Evolutionary conservation across 768 basidiomycete genomes (phyloP), one percentile per base, ranked within the genome.

Genomic region (Hericium rajendrae): DNA sequence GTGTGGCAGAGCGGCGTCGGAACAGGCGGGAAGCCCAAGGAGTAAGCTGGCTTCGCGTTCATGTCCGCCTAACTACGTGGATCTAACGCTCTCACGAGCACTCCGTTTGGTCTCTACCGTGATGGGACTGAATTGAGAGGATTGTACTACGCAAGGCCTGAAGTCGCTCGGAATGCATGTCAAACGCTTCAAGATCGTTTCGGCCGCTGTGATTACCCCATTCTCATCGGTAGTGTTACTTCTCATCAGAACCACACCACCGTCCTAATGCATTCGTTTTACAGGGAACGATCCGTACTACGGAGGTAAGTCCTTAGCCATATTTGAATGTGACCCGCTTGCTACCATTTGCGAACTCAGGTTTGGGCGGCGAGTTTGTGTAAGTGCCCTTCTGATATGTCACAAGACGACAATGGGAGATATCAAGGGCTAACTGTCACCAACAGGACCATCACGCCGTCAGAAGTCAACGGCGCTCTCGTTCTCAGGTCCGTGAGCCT

Each of bases 281-380:
- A n/a, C 48, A 88, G 86, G 82, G 16, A 89, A 91, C 61, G 88
- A 90, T 68, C 85, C 88, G 6, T 68, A 83, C 5, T 90, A 90
- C 59, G 89, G 88, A 57, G 89, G 88, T 85, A 66, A 51, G 78
- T 59, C 18, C 11, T 48, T 26, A 24, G 1, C 50, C 16, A 20
- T 48, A 24, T n/a, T 8, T 20, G 32, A 8, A 32, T 32, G 1
- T 9, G 32, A 10, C 6, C 8, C 32, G 9, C 6, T 4, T 32
- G 32, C 32, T 32, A 32, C 32, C 57, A 24, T 40, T 2, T 37
- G 22, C 49, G 22, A 9, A 37, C 15, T 16, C 57, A 89, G 87
- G 88, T 4, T 71, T 90, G 39, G 88, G 88, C 3, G 88, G 89
- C 15, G 78, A 82, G 61, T 88, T 88, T 67, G 88, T 85, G 88